These are phyloP conservation scores for Triangularia setosa DNA, from an alignment of 2,329 filamentous ascomycete species.

Conservation along the genomic window DNA sequence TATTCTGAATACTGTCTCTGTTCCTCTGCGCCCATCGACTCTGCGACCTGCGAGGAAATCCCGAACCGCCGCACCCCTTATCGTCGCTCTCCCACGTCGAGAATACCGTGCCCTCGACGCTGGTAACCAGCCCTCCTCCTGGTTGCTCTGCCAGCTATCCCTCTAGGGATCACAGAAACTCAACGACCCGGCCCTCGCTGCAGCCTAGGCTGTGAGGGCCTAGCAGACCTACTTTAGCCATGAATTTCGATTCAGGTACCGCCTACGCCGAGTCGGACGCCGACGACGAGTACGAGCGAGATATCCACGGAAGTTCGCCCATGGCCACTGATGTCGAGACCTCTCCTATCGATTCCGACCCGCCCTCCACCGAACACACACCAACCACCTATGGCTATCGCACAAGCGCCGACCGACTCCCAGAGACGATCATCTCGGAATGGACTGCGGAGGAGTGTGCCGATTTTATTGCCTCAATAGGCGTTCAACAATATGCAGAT, in stretches of 20 bases:
- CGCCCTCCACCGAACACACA: conserved; percentile 68
- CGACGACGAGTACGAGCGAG: conserved; percentile 79
- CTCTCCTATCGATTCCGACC: conserved; percentile 68
- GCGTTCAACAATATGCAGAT: conserved; percentile 77
- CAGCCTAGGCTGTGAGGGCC: conserved; percentile 24
- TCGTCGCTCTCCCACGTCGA: conserved; percentile 28
- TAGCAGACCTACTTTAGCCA: conserved; percentile 15
- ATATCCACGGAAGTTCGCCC: conserved; percentile 63
- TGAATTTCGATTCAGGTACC: conserved; percentile 44
- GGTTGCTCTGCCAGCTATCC: conserved; percentile 2
- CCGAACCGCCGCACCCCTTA: not conserved
- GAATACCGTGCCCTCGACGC: conserved; percentile 25
- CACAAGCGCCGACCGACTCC: conserved; percentile 60
- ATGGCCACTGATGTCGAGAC: conserved; percentile 63
- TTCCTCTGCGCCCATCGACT: conserved; percentile 11
- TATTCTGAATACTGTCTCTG: not conserved
- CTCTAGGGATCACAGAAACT: not conserved
- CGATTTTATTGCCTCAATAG: conserved; percentile 78
- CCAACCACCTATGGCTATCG: conserved; percentile 73
- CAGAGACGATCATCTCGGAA: conserved; percentile 71
- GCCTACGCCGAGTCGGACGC: conserved; percentile 76
- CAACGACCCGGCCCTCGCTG: conserved; percentile 18
- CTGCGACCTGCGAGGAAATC: not conserved
- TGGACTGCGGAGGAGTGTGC: conserved; percentile 86
- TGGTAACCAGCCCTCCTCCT: conserved; percentile 6